These are phyloP conservation scores for Russula foetens DNA, from an alignment of 768 basidiomycete genomes.

Conservation along the genomic window DNA sequence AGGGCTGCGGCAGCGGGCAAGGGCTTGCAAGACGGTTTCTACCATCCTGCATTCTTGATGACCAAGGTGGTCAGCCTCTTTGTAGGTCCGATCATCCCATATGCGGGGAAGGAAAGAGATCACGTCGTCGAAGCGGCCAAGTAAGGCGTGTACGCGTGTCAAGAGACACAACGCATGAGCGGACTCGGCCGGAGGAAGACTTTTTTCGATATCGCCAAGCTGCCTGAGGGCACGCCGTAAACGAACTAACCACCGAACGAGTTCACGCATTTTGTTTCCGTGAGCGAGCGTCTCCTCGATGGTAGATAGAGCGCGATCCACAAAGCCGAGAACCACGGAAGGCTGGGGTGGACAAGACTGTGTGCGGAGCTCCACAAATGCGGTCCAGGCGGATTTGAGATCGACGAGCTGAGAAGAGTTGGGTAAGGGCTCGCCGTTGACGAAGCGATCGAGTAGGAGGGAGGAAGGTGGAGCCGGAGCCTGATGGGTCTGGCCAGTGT, in stretches of 20 bases:
- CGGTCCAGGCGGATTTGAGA: constrained; percentile 15
- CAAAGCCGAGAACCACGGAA: constrained; percentile 10
- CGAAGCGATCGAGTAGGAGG: constrained; percentile 13
- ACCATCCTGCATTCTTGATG: constrained; percentile 5
- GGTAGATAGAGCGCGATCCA: constrained; percentile 14
- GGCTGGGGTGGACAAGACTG: not conserved
- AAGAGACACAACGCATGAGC: constrained; percentile 10
- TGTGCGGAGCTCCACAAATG: constrained; percentile 5
- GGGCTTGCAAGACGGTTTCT: constrained; percentile 8
- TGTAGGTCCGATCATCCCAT: not conserved
- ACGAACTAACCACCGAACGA: constrained; percentile 13
- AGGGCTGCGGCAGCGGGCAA: constrained; percentile 7
- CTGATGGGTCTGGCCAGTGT: not conserved
- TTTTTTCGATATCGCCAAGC: not conserved
- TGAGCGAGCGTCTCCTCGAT: constrained; percentile 8
- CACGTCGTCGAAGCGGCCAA: constrained; percentile 11
- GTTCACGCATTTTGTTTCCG: constrained; percentile 6
- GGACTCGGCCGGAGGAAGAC: not conserved
- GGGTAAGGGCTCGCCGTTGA: constrained; percentile 13
- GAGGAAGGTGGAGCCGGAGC: not conserved
- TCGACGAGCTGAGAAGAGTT: constrained; percentile 4
- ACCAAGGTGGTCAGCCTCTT: not conserved
- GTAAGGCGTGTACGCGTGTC: constrained; percentile 12
- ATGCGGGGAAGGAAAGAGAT: not conserved
- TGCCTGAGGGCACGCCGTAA: constrained; percentile 5